phyloP scores from a whole-genome alignment of 2,329 filamentous ascomycete species.

The Alternaria brassicicola region DNA sequence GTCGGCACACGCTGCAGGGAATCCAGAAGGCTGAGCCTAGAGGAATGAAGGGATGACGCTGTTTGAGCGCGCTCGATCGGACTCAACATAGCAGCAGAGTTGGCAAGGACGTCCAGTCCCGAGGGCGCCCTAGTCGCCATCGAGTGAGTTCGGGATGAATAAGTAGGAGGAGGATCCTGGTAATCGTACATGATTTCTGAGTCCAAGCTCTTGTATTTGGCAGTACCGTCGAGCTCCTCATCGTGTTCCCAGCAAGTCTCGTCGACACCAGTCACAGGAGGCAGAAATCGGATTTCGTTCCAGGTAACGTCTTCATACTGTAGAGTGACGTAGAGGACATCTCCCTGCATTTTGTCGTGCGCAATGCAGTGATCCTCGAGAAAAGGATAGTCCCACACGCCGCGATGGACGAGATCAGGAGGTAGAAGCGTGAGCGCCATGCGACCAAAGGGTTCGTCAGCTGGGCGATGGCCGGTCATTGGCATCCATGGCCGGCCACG shows the following conservation, averaged over 20 bases:
- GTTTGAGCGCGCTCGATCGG: conserved; percentile 41
- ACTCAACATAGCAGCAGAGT: conserved; percentile 46
- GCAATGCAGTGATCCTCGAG: conserved; percentile 51
- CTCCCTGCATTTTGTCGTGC: conserved; percentile 51
- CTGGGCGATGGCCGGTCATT: conserved; percentile 46
- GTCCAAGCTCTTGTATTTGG: conserved; percentile 47
- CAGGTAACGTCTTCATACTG: conserved; percentile 50
- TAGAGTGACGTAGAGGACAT: conserved; percentile 50
- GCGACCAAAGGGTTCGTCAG: conserved; percentile 47
- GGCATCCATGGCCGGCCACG: conserved; percentile 51
- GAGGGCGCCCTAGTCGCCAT: conserved; percentile 46
- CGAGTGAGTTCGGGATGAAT: conserved; percentile 51
- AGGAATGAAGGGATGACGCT: conserved; percentile 18
- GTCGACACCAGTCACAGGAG: conserved; percentile 38
- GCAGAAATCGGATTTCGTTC: conserved; percentile 49
- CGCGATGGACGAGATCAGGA: conserved; percentile 40
- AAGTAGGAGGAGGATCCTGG: conserved; percentile 51
- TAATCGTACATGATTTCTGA: conserved; percentile 52
- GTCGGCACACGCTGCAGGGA: conserved; percentile 21
- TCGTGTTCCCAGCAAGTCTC: conserved; percentile 50
- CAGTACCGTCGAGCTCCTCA: conserved; percentile 47
- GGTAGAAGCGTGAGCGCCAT: conserved; percentile 48
- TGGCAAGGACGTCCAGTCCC: conserved; percentile 47
- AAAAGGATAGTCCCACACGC: conserved; percentile 50
- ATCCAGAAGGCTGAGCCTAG: conserved; percentile 18